Base-by-base conservation (phyloP, 768 basidiomycete genomes). In the Russula earlei region DNA sequence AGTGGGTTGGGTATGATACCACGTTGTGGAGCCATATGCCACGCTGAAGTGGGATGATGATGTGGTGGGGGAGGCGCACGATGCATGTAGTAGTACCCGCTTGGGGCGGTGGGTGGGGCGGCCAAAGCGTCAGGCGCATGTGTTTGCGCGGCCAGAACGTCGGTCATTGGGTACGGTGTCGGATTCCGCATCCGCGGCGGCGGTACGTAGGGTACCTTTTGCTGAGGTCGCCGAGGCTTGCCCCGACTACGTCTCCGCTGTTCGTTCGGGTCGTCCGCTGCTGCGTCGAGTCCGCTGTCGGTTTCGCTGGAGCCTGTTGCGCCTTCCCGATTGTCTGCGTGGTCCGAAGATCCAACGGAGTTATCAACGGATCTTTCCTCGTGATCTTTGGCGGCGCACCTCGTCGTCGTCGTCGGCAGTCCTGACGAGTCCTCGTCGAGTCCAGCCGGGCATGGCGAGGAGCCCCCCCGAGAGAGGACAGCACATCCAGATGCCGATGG, bases 121-220 rank as follows among this genome's bases (percentile, higher is more conserved):
- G 49, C 29, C 9, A 29, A 31, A 31, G 11, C 22, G 34, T 46
- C 31, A 27, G 38, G 20, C 14, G 29, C 15, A 4, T 14, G 56
- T 1, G 24, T 22, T 6, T 34, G 53, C 3, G 42, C 40, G 17
- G 24, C 19, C 20, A 47, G 11, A 3, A 36, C 3, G 20, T 57
- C 45, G 24, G 24, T 17, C 6, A 36, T 12, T 5, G 50, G 45
- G 40, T 47, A 29, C 11, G 52, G 44, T 7, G 44, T 52, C 24
- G 38, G 20, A 46, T 47, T 42, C 15, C 24, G 42, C 56, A 57
- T 57, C 19, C 57, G 57, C 17, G 57, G 57, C 2, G 57, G 57
- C 29, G 57, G 41, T 2, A 58, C 12, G 20, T 54, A 58, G 15
- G 52, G 52, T 7, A 24, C 34, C 25, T 49, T 58, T 37, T 37